Evolutionary conservation across 306 rosid species (phyloP).

Genomic region (Hippophae tibetana): DNA sequence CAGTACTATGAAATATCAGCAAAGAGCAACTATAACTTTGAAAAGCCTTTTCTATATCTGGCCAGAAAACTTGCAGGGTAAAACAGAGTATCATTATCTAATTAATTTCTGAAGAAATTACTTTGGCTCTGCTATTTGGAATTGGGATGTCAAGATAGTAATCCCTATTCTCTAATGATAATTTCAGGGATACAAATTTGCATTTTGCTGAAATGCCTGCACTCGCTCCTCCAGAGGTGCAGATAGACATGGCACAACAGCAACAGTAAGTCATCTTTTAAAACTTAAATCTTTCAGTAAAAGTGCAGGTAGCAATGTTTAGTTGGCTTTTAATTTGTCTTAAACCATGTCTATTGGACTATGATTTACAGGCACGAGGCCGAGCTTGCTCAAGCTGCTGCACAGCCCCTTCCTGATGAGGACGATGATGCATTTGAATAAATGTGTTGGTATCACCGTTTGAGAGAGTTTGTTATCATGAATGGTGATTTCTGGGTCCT

Average conservation of each 20-base stretch:
- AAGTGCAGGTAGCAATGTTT: too few relatives aligned
- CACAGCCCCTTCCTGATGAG: too few relatives aligned
- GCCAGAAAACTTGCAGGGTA: constrained; percentile 18
- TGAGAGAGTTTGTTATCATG: too few relatives aligned
- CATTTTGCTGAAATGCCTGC: constrained; percentile 79
- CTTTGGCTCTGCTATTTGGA: not conserved
- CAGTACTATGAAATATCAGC: constrained; percentile 83
- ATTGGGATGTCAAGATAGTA: not conserved
- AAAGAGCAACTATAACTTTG: constrained; percentile 76
- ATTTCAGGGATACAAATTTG: constrained; percentile 44
- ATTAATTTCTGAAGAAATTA: not conserved
- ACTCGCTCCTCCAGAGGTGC: constrained; percentile 80
- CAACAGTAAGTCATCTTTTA: constrained; percentile 36
- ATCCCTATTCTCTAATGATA: not conserved
- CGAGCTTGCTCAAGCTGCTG: too few relatives aligned
- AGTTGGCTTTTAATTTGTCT: too few relatives aligned
- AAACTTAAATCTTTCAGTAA: not conserved
- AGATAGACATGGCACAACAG: constrained; percentile 62
- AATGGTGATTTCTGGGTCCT: too few relatives aligned
- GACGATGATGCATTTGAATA: too few relatives aligned
- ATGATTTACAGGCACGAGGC: too few relatives aligned
- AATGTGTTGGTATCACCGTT: too few relatives aligned
- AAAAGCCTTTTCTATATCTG: constrained; percentile 26
- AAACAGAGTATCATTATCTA: not conserved
- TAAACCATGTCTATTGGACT: too few relatives aligned